Conservation (phyloP, 192 early-diverging fungal species). For the Chytriomyces sp. region DNA sequence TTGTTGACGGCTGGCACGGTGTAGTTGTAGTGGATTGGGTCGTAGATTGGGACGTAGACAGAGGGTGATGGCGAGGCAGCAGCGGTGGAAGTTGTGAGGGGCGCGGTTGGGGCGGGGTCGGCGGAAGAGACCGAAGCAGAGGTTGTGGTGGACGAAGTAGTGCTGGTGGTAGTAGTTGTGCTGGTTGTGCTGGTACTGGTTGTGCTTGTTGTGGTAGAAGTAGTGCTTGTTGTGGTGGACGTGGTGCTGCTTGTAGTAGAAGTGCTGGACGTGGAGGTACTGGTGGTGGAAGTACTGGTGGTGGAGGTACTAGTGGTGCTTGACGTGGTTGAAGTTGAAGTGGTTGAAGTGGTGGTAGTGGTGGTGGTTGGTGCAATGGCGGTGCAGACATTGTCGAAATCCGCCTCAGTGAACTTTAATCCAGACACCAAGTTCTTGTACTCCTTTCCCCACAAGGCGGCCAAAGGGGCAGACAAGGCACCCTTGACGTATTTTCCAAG, state of each 20-base stretch:
- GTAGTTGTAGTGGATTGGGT: neutral
- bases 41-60: neutral
- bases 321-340: neutral
- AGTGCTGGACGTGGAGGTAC: too few species aligned
- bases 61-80: neutral
- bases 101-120: neutral
- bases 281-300: neutral
- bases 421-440: constrained; percentile 4
- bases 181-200: neutral
- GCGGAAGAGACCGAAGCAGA: neutral
- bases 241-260: too few species aligned
- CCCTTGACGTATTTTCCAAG: neutral
- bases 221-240: neutral
- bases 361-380: neutral
- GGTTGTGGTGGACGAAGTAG: neutral
- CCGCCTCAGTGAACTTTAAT: neutral
- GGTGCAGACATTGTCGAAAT: neutral
- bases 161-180: neutral
- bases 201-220: neutral
- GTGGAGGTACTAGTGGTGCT: neutral
- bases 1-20: neutral
- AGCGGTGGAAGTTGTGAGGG: neutral
- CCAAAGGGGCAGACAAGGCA: neutral
- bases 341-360: neutral
- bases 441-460: neutral